phyloP scores from a whole-genome alignment of 1,284 basidiomycete genomes.

The Ceratobasidium sp. region DNA sequence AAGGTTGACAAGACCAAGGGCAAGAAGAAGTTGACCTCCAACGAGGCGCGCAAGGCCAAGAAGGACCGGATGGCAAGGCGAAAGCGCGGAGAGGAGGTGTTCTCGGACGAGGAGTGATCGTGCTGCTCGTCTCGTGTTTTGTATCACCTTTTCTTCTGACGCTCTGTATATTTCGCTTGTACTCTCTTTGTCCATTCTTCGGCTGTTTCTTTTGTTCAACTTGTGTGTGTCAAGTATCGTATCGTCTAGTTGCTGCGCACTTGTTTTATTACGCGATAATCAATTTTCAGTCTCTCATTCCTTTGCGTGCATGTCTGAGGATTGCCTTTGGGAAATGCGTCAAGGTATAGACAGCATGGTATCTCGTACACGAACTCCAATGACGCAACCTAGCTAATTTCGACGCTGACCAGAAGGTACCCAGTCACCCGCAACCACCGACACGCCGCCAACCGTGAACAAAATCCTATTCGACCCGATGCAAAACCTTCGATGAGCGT shows the following conservation, averaged over 20 bases:
- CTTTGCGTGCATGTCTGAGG: too few species aligned
- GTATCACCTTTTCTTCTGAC: slow-evolving; percentile 13
- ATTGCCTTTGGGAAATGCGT: too few species aligned
- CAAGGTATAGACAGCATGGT: too few species aligned
- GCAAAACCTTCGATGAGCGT: too few species aligned
- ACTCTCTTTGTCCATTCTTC: slow-evolving; percentile 49
- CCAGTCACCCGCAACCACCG: too few species aligned
- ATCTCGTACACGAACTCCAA: too few species aligned
- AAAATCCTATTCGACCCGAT: too few species aligned
- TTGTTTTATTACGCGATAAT: slow-evolving; percentile 19
- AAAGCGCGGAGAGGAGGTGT: slow-evolving; percentile 82
- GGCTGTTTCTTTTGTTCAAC: slow-evolving; percentile 26
- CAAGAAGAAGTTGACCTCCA: slow-evolving; percentile 81
- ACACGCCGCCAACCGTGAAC: too few species aligned
- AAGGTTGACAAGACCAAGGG: slow-evolving; percentile 87
- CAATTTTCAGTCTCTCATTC: slow-evolving; percentile 23
- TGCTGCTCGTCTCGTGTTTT: neutral
- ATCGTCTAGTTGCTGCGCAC: slow-evolving; percentile 50
- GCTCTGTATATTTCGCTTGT: slow-evolving; percentile 36
- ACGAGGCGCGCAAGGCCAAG: slow-evolving; percentile 89
- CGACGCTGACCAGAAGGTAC: too few species aligned
- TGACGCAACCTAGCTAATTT: too few species aligned
- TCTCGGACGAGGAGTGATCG: slow-evolving; percentile 68
- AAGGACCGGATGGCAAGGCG: slow-evolving; percentile 94
- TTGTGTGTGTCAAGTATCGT: slow-evolving; percentile 47